These are phyloP conservation scores for Rhodotorula glutinis DNA, from an alignment of 1,284 basidiomycete species.

Conservation along the genomic window DNA sequence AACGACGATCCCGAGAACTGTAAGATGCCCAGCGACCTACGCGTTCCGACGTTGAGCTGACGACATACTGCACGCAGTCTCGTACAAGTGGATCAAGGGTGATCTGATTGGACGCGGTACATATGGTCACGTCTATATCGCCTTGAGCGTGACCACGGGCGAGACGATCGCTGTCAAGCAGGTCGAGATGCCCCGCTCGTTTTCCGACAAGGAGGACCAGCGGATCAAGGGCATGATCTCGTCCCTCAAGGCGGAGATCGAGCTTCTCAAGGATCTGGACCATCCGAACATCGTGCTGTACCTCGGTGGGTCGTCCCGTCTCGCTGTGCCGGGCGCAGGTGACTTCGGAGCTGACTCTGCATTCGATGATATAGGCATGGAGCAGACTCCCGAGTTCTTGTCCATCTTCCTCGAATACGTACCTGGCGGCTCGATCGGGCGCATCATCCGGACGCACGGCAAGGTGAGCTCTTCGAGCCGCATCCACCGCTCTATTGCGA, in stretches of 20 bases:
- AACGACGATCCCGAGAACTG: constrained; percentile 46
- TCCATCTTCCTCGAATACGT: constrained; percentile 99
- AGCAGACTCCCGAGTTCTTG: constrained; percentile 81
- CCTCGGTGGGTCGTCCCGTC: constrained; percentile 59
- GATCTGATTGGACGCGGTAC: constrained; percentile 96
- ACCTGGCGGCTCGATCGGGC: constrained; percentile 92
- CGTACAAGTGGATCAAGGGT: constrained; percentile 98
- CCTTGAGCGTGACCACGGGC: constrained; percentile 94
- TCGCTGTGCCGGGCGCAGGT: neutral
- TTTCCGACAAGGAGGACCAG: constrained; percentile 81
- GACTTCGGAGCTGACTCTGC: neutral
- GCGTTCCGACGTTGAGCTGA: neutral
- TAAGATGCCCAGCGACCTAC: constrained; percentile 19
- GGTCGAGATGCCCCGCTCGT: constrained; percentile 88
- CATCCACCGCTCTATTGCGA: neutral
- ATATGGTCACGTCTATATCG: constrained; percentile 93
- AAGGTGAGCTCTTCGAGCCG: constrained; percentile 21
- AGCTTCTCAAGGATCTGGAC: constrained; percentile 91
- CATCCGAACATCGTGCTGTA: constrained; percentile 98
- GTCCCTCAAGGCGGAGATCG: constrained; percentile 89
- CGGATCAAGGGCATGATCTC: constrained; percentile 83
- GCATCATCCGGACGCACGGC: constrained; percentile 85
- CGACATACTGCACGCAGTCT: constrained; percentile 55
- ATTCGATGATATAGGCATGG: constrained; percentile 56
- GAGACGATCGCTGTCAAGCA: constrained; percentile 99